phyloP scores from a whole-genome alignment of 2,329 filamentous ascomycete species.

The Bipolaris bicolor region DNA sequence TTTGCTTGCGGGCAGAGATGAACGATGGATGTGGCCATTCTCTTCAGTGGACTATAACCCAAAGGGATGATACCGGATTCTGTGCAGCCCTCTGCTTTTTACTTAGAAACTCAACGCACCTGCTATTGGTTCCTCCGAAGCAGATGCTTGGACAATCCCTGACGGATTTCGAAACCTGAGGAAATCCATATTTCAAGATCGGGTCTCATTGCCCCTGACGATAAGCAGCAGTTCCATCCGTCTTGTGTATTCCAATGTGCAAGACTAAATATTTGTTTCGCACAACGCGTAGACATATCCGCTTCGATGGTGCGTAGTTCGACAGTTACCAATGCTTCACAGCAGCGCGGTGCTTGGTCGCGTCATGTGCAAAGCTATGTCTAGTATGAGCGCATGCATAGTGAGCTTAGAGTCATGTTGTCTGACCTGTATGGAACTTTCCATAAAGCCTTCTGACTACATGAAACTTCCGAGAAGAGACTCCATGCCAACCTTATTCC shows the following conservation, averaged over 20 bases:
- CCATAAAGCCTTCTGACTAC: conserved; percentile 1
- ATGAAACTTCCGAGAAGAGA: conserved; percentile 31
- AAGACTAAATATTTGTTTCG: not conserved
- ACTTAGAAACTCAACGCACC: not conserved
- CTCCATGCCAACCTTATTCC: conserved; percentile 29
- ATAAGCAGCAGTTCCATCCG: not conserved
- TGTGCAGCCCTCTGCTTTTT: not conserved
- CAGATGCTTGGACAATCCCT: no score
- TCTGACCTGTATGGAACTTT: not conserved
- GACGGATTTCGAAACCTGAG: not conserved
- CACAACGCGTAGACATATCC: not conserved
- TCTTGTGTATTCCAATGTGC: not conserved
- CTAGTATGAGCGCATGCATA: not conserved
- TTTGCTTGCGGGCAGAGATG: not conserved
- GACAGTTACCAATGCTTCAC: not conserved
- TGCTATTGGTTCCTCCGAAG: not conserved
- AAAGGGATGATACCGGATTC: no score
- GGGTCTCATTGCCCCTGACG: not conserved
- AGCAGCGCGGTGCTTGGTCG: not conserved
- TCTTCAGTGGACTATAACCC: not conserved
- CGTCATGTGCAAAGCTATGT: not conserved
- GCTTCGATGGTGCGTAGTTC: not conserved
- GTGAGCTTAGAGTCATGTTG: not conserved
- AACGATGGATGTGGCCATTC: not conserved
- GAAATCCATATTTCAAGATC: not conserved